These are phyloP conservation scores for Quercus agrifolia DNA, from an alignment of 306 rosid genomes.

Conservation along the genomic window DNA sequence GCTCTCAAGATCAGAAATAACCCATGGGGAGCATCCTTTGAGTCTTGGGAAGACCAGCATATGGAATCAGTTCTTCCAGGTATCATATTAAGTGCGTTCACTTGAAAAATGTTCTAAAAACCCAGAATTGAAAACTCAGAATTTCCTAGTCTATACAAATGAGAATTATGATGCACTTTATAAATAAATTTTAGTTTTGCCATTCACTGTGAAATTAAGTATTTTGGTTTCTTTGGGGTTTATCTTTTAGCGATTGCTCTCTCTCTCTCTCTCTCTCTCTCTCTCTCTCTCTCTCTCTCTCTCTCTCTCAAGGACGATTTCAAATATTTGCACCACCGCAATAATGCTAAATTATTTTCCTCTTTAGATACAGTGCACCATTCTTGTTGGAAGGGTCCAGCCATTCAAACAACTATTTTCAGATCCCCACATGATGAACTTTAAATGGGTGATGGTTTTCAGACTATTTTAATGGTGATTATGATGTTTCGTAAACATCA, in stretches of 20 bases:
- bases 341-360: background rate
- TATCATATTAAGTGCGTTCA: constrained; percentile 23
- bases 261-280: background rate
- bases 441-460: background rate
- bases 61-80: constrained; percentile 99
- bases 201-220: background rate
- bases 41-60: constrained; percentile 94
- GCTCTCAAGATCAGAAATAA: constrained; percentile 87
- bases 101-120: background rate
- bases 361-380: background rate
- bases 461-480: background rate
- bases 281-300: background rate
- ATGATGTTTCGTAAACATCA: background rate
- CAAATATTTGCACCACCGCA: background rate
- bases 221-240: background rate
- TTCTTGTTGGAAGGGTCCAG: background rate
- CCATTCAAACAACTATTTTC: background rate
- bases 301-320: background rate
- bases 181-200: background rate
- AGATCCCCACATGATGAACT: background rate
- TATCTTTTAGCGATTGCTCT: too few relatives aligned
- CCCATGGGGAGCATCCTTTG: constrained; percentile 95
- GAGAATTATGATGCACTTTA: too few relatives aligned
- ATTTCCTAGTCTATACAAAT: too few relatives aligned
- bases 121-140: background rate